Evolutionary conservation across 164 flowering plant genomes (phyloP).

Genomic region (Nelumbo lutea): DNA sequence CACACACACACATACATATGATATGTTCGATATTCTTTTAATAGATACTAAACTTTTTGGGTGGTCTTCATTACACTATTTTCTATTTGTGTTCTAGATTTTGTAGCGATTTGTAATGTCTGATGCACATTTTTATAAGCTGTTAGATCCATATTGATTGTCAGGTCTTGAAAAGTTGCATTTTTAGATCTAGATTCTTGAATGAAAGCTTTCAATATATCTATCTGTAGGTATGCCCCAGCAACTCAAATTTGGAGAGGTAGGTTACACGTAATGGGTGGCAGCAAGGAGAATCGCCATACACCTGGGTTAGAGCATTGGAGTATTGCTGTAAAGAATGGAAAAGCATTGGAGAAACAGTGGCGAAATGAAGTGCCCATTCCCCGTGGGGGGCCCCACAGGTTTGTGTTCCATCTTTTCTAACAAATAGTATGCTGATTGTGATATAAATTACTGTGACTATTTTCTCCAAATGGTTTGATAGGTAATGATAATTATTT

Average conservation of each 20-base stretch:
- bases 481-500: too few species aligned
- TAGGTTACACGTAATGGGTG: constrained; percentile 98
- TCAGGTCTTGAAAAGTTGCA: neutral
- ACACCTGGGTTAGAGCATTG: constrained; percentile 87
- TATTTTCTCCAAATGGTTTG: too few species aligned
- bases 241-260: constrained; percentile 98
- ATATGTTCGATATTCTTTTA: too few species aligned
- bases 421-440: neutral
- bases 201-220: neutral
- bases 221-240: constrained; percentile 76
- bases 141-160: neutral
- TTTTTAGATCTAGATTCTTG: neutral
- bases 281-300: constrained; percentile 88
- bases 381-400: constrained; percentile 98
- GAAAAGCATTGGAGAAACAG: constrained; percentile 64
- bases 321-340: constrained; percentile 94
- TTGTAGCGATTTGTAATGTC: neutral
- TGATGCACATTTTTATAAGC: neutral
- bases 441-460: neutral
- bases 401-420: constrained; percentile 33
- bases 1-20: too few species aligned
- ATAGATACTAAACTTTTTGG: neutral
- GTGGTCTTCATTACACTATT: neutral
- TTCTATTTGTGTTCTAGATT: neutral
- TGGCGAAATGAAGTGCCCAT: constrained; percentile 85